phyloP scores from a whole-genome alignment of 1,284 basidiomycete genomes.

The Ceratobasidium sp. region DNA sequence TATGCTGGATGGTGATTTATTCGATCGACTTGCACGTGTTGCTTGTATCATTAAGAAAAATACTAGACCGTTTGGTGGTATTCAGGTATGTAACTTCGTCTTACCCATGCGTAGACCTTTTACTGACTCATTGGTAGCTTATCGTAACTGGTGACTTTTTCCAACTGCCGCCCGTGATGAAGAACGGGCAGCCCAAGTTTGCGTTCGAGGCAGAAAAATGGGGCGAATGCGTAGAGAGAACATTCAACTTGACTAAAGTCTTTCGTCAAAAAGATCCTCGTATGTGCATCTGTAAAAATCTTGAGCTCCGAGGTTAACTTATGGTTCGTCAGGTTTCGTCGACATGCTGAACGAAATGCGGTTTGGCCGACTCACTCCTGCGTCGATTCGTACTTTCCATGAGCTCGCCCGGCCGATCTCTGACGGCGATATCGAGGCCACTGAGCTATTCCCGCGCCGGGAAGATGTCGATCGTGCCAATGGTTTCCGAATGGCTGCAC shows the following conservation, averaged over 20 bases:
- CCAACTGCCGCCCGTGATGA: slow-evolving; percentile 92
- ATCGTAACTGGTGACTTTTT: slow-evolving; percentile 97
- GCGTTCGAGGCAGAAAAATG: slow-evolving; percentile 93
- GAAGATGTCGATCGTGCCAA: slow-evolving; percentile 88
- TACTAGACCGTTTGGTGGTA: slow-evolving; percentile 75
- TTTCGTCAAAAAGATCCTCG: slow-evolving; percentile 76
- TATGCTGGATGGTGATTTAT: slow-evolving; percentile 70
- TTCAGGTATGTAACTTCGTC: slow-evolving; percentile 66
- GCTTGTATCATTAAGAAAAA: slow-evolving; percentile 67
- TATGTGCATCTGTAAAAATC: slow-evolving; percentile 51
- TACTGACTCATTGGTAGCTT: slow-evolving; percentile 67
- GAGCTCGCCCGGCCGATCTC: slow-evolving; percentile 69
- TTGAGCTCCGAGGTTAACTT: background rate
- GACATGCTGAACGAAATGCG: slow-evolving; percentile 94
- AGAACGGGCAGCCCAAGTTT: slow-evolving; percentile 67
- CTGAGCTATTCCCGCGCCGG: slow-evolving; percentile 89
- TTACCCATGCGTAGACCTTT: background rate
- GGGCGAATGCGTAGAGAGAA: slow-evolving; percentile 80
- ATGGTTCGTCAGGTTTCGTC: slow-evolving; percentile 74
- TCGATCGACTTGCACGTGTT: slow-evolving; percentile 78
- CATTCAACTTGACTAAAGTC: slow-evolving; percentile 90
- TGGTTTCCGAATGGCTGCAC: slow-evolving; percentile 66
- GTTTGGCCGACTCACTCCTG: slow-evolving; percentile 74
- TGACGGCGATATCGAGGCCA: slow-evolving; percentile 85
- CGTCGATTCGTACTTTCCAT: slow-evolving; percentile 73